Base-by-base conservation (phyloP, 441 rosid genomes). In the Lepidium campestre region DNA sequence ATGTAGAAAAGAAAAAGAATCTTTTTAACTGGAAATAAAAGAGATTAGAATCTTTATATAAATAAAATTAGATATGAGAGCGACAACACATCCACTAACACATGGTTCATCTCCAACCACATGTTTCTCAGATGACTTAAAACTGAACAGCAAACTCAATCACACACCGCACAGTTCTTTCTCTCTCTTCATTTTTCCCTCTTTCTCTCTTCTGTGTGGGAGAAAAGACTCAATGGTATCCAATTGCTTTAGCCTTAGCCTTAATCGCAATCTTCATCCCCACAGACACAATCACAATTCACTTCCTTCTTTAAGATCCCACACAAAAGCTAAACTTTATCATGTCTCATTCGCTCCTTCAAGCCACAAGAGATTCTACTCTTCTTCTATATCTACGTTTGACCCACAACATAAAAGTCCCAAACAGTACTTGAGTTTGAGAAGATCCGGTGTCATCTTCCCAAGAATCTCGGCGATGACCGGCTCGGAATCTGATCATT, bases 181-280 rank as follows among this genome's bases (percentile, higher is more conserved):
- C 68, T 13, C 6, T 62, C 57, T 69, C 7, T 57, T 5, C 23
- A 22, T 23, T 3, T n/a, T 45, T 37, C 19, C n/a, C 27, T 41
- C 15, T 58, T 29, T 52, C 62, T 45, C 4, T 70, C 39, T 18
- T 44, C 32, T 64, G 60, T 52, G 14, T 60, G 63, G 37, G 25
- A 45, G 42, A 45, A 53, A 39, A 67, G 64, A 10, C 41, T 40
- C 70, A 22, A 92, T 89, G 98, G 78, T 73, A 60, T 80, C 93
- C 67, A 80, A 47, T 67, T 73, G 87, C 74, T 37, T 85, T 25
- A 42, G 68, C 82, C 37, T 78, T 75, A 79, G 77, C 66, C 83
- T 72, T 83, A 82, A 80, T 78, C 80, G 40, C 69, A 18, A 74
- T 67, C 65, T 32, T 22, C 69, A 67, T 47, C 73, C 77, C 73